These are phyloP conservation scores for Solanum medicagineum DNA, from an alignment of 257 asterid species.

Conservation along the genomic window DNA sequence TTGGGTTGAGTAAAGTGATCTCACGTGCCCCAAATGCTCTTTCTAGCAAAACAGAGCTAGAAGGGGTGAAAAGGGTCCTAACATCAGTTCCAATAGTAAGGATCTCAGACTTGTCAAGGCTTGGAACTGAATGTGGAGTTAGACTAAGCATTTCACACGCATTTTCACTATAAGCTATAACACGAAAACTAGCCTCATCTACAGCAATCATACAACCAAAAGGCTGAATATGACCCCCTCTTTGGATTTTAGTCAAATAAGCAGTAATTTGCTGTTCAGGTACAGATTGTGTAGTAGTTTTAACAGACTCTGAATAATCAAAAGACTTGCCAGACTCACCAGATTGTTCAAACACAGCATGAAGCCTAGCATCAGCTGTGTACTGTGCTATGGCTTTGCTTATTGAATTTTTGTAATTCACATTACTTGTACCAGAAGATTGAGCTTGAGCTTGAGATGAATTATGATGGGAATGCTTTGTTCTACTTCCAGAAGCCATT, in stretches of 20 bases:
- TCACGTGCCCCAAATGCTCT: slow-evolving; percentile 68
- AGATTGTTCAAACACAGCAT: slow-evolving; percentile 79
- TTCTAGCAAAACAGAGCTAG: slow-evolving; percentile 51
- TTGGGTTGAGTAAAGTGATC: slow-evolving; percentile 57
- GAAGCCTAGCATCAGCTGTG: slow-evolving; percentile 69
- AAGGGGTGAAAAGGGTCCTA: slow-evolving; percentile 49
- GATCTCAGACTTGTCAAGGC: slow-evolving; percentile 38
- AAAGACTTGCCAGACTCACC: slow-evolving; percentile 73
- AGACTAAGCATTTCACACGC: slow-evolving; percentile 59
- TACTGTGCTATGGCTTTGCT: slow-evolving; percentile 75
- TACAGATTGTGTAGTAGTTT: slow-evolving; percentile 22
- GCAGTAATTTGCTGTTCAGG: slow-evolving; percentile 62
- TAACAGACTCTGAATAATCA: slow-evolving; percentile 58
- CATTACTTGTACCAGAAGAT: slow-evolving; percentile 23
- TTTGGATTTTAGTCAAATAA: slow-evolving; percentile 64
- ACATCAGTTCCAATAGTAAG: slow-evolving; percentile 55
- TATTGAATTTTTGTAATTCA: slow-evolving; percentile 21
- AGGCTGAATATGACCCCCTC: slow-evolving; percentile 74
- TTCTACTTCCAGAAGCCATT: slow-evolving; percentile 37
- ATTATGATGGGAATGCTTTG: neutral
- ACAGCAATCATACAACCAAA: slow-evolving; percentile 78
- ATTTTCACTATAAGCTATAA: slow-evolving; percentile 54
- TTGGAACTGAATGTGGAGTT: slow-evolving; percentile 63
- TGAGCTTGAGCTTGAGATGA: slow-evolving; percentile 22
- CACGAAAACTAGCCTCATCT: slow-evolving; percentile 40